Conservation (phyloP, 441 rosid genomes). For the Erodium texanum region DNA sequence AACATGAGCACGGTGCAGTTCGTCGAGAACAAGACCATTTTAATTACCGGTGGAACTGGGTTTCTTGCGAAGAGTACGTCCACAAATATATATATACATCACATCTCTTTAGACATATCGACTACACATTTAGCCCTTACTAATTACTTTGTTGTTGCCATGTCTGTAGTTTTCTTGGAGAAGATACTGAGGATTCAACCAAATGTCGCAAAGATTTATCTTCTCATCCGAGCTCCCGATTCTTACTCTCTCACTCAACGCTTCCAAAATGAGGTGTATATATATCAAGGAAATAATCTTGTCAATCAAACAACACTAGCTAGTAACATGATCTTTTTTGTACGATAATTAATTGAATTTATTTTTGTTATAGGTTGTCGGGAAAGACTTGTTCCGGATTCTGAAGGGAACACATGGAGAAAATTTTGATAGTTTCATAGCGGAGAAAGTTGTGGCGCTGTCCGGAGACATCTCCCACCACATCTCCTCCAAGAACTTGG, state of each 20-base stretch:
- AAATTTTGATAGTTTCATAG: constrained; percentile 34
- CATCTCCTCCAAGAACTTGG: constrained; percentile 47
- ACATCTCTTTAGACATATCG: too few species aligned
- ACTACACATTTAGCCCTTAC: too few species aligned
- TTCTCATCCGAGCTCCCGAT: constrained; percentile 53
- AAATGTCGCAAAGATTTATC: constrained; percentile 46
- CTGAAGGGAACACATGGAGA: constrained; percentile 46
- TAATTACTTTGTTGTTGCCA: not conserved
- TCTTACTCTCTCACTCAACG: constrained; percentile 38
- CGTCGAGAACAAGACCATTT: constrained; percentile 43
- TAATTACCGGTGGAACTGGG: constrained; percentile 69
- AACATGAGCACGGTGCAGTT: constrained; percentile 22
- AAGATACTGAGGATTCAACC: constrained; percentile 56
- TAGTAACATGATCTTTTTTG: not conserved
- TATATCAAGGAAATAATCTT: too few species aligned
- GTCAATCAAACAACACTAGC: not conserved
- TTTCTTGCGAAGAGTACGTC: constrained; percentile 49
- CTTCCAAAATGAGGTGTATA: constrained; percentile 39
- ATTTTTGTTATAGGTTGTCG: constrained; percentile 34
- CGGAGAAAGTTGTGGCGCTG: constrained; percentile 47
- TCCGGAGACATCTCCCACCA: constrained; percentile 64
- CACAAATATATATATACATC: too few species aligned
- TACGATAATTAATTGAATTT: not conserved
- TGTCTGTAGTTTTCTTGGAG: constrained; percentile 44
- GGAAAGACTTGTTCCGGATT: constrained; percentile 57